Base-by-base conservation (phyloP, 2,329 filamentous ascomycete genomes). In the Ophiostoma fasciatum region DNA sequence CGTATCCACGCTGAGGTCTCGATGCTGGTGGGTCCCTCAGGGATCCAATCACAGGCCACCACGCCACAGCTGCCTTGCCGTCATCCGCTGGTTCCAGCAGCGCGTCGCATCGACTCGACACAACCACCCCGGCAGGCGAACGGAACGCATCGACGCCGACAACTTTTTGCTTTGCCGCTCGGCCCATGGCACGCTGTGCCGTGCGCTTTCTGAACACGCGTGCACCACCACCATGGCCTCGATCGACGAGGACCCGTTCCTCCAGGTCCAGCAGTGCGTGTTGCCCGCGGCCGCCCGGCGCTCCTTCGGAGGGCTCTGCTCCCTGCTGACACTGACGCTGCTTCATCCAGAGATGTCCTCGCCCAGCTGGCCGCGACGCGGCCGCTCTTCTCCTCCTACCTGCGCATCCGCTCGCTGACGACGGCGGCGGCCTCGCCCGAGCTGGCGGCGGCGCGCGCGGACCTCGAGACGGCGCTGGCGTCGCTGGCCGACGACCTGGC, bases 321-420 rank as follows among this genome's bases (percentile, higher is more conserved):
- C n/a, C n/a, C n/a, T n/a, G n/a, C n/a, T n/a, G n/a, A n/a, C n/a
- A n/a, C n/a, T n/a, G n/a, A n/a, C n/a, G n/a, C n/a, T n/a, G n/a
- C 33, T 19, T 10, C 23, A 4, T 23, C 44, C 54, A 94, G 85
- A 60, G 90, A 98, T 61, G 83, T 96, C 47, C 77, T 93, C 46
- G 63, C 76, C 44, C 81, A 92, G 42, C 76, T 98, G 45, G 71
- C 79, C 46, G 74, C 74, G 12, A 81, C 83, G 36, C 79, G 88
- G 9, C 78, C 87, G 35, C 76, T 94, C 39, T 94, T 94, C 66
- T 78, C 82, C 45, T 94, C 87, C 13, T 98, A 94, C 64, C 72
- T 94, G 29, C 88, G 90, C 53, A 98, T 98, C 61, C 83, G 85
- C 52, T 90, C 85, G 31, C 78, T 93, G 19, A 72, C 78, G 40